Evolutionary conservation across 2,329 filamentous ascomycete species (phyloP), one percentile per base, ranked within the genome.

Genomic region (Botrytis pseudocinerea): DNA sequence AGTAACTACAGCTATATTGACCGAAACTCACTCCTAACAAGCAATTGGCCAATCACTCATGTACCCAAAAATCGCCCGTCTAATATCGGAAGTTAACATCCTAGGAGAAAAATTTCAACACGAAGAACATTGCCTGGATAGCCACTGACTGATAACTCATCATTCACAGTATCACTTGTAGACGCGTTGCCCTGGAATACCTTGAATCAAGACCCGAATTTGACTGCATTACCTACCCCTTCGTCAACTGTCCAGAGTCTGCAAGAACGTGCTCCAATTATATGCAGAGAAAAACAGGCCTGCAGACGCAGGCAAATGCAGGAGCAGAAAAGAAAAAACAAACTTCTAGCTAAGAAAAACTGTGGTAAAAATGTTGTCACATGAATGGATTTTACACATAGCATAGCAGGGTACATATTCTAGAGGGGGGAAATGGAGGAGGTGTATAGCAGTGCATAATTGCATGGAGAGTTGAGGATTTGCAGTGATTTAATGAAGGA

Each of bases 361-460:
- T 5, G 48, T 2, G 25, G 48, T n/a, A 16, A n/a, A 51, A n/a
- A 18, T 16, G 7, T 1, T 1, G 6, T 54, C 51, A 28, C 3
- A 54, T 28, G n/a, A 28, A 54, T 4, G 3, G 14, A 18, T 28
- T 18, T 28, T 54, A 5, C 51, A 28, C n/a, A 18, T 54, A 28
- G 14, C n/a, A 28, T 18, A 8, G n/a, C 14, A 7, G n/a, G n/a
- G n/a, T 28, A 9, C n/a, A 54, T 54, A 18, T 28, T 28, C 14
- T 54, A 1, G 14, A 1, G n/a, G 3, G 16, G 14, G n/a, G 0
- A 28, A 28, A 54, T 7, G 0, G n/a, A 54, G n/a, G n/a, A 18
- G 12, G 5, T 16, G 12, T 1, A 16, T 28, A n/a, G 12, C 5
- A 54, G 48, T 14, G 10, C 5, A 5, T 6, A 12, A 6, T 14